phyloP scores from a whole-genome alignment of 345 rosid species.

The Eucalyptus pauciflora region DNA sequence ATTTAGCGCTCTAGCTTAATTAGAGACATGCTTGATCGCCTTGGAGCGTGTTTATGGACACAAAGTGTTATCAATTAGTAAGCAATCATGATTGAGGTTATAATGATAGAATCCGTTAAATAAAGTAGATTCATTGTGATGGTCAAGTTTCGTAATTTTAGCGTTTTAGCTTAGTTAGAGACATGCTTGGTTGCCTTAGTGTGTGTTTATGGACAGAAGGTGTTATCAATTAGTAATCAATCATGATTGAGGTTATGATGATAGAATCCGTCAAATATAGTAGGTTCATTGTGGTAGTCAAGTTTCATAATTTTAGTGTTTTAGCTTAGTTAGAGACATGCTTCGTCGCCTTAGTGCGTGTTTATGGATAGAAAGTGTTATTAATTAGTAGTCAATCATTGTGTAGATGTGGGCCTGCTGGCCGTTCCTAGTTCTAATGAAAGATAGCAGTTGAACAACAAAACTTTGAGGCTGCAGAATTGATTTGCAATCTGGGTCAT shows the following conservation, averaged over 20 bases:
- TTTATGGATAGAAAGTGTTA: not conserved
- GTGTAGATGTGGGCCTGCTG: not conserved
- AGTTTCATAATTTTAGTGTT: not conserved
- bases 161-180: not conserved
- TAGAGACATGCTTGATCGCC: not conserved
- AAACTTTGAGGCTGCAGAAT: not conserved
- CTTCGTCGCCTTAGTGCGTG: not conserved
- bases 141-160: not conserved
- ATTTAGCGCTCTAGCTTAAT: not conserved
- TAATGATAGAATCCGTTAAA: not conserved
- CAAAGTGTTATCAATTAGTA: not conserved
- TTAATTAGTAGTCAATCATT: not conserved
- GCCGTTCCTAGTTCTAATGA: not conserved
- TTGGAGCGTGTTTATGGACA: rapidly evolving
- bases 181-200: not conserved
- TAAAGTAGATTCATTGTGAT: not conserved
- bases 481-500: not conserved
- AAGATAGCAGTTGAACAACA: not conserved
- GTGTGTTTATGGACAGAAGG: not conserved
- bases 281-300: not conserved
- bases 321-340: not conserved
- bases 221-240: not conserved
- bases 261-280: not conserved
- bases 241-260: not conserved
- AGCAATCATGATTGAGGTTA: not conserved